phyloP scores from a whole-genome alignment of 2,329 filamentous ascomycete genomes.

The Calonectria ilicicola region DNA sequence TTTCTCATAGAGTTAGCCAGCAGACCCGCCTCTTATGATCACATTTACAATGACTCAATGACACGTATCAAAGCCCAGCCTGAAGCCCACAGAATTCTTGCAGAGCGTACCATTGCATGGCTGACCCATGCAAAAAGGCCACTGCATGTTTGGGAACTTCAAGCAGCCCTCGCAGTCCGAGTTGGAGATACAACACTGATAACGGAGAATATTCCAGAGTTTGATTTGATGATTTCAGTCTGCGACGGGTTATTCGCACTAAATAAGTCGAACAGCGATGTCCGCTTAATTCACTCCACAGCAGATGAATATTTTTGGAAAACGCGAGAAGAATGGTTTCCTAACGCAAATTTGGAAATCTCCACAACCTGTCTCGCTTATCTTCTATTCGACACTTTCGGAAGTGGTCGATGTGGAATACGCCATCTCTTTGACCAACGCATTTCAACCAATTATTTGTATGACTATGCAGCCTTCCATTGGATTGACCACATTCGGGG shows the following conservation, averaged over 20 bases:
- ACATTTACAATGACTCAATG: no score
- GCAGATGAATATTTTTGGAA: conserved; percentile 56
- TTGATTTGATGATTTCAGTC: conserved; percentile 48
- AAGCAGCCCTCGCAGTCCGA: conserved; percentile 56
- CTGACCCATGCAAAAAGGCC: no score
- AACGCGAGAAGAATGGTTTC: conserved; percentile 47
- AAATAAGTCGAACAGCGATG: conserved; percentile 50
- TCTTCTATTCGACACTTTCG: conserved; percentile 48
- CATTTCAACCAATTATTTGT: background rate
- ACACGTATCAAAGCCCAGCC: no score
- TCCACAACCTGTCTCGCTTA: conserved; percentile 49
- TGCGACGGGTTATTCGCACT: conserved; percentile 57
- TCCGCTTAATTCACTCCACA: conserved; percentile 59
- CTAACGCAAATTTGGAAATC: conserved; percentile 44
- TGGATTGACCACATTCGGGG: no score
- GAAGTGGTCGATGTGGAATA: background rate
- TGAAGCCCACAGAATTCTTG: no score
- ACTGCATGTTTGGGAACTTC: conserved; percentile 50
- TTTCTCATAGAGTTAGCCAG: no score
- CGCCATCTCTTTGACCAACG: background rate
- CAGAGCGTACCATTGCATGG: no score
- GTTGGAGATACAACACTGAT: conserved; percentile 42
- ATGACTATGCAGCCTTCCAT: conserved; percentile 10
- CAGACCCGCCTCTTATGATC: no score
- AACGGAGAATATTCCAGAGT: conserved; percentile 48